Conservation (phyloP, 2,329 filamentous ascomycete species). For the Raffaelea ambrosiae region DNA sequence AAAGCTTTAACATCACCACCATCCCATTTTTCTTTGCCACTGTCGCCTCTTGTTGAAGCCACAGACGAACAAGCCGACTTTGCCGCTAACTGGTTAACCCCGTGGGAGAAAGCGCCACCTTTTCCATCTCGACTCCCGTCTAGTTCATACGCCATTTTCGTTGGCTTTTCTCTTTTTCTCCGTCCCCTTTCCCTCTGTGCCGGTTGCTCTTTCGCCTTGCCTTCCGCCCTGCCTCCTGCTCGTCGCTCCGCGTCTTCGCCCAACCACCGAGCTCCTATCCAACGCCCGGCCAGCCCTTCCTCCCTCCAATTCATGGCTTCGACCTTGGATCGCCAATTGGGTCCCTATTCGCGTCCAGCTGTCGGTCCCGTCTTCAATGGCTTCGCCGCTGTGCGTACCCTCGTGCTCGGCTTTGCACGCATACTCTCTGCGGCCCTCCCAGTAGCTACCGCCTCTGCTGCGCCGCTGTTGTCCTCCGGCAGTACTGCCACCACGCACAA, state of each 20-base stretch:
- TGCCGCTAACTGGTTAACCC: too few species aligned
- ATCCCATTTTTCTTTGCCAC: neutral
- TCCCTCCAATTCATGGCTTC: constrained; percentile 7
- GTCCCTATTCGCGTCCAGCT: constrained; percentile 1
- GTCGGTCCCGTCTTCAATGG: constrained; percentile 13
- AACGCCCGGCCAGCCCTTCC: neutral
- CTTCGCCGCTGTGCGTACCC: constrained; percentile 31
- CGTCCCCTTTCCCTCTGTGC: neutral
- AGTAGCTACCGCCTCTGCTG: constrained; percentile 28
- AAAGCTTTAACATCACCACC: neutral
- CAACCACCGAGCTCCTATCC: too few species aligned
- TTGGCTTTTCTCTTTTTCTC: neutral
- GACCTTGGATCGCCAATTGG: neutral
- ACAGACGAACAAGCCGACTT: too few species aligned
- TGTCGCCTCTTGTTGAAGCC: too few species aligned
- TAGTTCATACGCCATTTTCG: neutral
- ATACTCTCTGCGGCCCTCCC: constrained; percentile 40
- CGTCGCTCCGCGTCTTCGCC: too few species aligned
- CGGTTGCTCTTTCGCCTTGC: neutral
- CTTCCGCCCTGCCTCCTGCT: neutral
- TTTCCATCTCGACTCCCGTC: too few species aligned
- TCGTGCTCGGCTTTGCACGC: constrained; percentile 42
- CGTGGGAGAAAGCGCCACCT: too few species aligned
- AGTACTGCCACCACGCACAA: too few species aligned
- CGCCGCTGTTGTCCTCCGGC: constrained; percentile 28